A percentile compares a stretch with the other conserved stretches of the same genome.
Conservation (phyloP, 371 early-diverging fungal species). For the Haplosporangium sp. region DNA sequence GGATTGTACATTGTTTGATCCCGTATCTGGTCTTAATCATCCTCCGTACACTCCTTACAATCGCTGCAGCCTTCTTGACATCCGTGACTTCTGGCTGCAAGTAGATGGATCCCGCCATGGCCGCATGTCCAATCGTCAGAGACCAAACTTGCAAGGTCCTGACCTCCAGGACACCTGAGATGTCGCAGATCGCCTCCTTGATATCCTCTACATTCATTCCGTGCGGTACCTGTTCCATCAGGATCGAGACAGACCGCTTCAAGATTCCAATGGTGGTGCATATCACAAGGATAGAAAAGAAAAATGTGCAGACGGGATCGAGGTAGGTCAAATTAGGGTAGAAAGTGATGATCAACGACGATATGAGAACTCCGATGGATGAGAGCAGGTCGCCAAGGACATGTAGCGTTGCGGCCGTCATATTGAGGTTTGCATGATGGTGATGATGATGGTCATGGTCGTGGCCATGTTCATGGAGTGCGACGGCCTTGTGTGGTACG, state of each 20-base stretch:
- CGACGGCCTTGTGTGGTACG: constrained; percentile 5
- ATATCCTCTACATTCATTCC: constrained; percentile 37
- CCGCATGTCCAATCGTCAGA: constrained; percentile 36
- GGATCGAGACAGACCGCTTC: constrained; percentile 62
- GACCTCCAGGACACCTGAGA: constrained; percentile 49
- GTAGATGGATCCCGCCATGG: constrained; percentile 23
- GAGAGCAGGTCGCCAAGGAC: constrained; percentile 89
- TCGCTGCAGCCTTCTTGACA: constrained; percentile 10
- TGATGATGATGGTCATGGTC: constrained; percentile 25
- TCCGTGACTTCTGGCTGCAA: constrained; percentile 43
- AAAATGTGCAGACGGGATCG: constrained; percentile 89
- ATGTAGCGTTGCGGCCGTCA: constrained; percentile 81
- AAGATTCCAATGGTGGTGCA: constrained; percentile 73
- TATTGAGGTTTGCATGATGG: constrained; percentile 67
- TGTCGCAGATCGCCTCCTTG: constrained; percentile 40
- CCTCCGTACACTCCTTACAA: constrained; percentile 13
- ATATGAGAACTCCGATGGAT: constrained; percentile 89
- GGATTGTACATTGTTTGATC: constrained; percentile 38
- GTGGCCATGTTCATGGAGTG: constrained; percentile 15
- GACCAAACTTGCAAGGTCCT: constrained; percentile 46
- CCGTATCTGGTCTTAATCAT: constrained; percentile 30
- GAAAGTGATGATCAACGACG: constrained; percentile 79
- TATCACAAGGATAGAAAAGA: constrained; percentile 85
- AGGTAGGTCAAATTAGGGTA: constrained; percentile 75
- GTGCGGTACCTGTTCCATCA: constrained; percentile 64